Evolutionary conservation across 306 rosid species (phyloP).

Genomic region (Glycine latifolia): DNA sequence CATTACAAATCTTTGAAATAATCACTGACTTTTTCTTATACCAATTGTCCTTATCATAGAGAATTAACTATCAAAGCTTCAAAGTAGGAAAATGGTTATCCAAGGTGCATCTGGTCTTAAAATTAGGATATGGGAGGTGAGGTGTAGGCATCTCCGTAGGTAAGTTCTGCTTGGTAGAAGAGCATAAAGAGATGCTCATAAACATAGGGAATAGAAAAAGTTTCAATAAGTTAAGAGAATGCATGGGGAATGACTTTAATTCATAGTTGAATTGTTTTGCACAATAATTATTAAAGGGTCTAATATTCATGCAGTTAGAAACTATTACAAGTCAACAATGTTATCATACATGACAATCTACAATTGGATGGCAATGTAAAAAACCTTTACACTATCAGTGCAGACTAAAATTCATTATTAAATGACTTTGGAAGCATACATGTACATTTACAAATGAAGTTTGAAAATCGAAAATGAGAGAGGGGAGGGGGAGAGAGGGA

Average conservation of each 20-base stretch:
- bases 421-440: conserved; percentile 17
- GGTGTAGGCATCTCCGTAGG: not conserved
- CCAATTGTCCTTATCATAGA: conserved; percentile 1
- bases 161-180: not conserved
- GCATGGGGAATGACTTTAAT: not conserved
- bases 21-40: conserved; percentile 9
- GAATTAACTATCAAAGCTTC: conserved; percentile 17
- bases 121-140: conserved; percentile 15
- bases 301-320: not conserved
- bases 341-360: not conserved
- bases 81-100: conserved; percentile 16
- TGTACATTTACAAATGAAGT: conserved; percentile 9
- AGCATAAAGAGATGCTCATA: conserved; percentile 19
- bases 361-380: not conserved
- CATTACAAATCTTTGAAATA: conserved; percentile 29
- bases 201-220: conserved; percentile 9
- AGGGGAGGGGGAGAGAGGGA: not conserved
- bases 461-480: conserved; percentile 8
- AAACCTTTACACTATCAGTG: not conserved
- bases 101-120: conserved; percentile 5
- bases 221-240: not conserved
- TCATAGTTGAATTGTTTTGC: conserved; percentile 21
- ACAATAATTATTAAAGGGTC: not conserved
- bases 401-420: not conserved
- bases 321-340: not conserved